Evolutionary conservation across 1,139 yeast species (phyloP), one percentile per base, ranked within the genome.

Genomic region (Protomyces gravidus): DNA sequence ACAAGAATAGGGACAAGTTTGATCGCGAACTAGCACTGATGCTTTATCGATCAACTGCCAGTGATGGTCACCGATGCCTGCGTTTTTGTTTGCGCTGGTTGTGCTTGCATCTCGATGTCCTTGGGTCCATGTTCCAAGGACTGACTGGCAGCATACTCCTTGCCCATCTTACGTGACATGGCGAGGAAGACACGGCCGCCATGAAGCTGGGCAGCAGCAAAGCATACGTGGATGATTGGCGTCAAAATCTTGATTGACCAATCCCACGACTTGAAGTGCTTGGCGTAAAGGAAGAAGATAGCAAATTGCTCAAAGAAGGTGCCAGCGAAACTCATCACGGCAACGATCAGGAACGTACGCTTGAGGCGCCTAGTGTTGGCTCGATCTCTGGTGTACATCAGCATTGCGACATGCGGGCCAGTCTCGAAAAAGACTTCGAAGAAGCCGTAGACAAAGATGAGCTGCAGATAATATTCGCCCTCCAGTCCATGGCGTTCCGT

Each of bases 111-210:
- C 19, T 49, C 53, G 13, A 33, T 4, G 9, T 13, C 15, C n/a
- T 36, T 26, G 9, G 27, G 32, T n/a, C 27, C 33, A 15, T 21
- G 19, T 23, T 36, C 40, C 5, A 15, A 9, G 6, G 39, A 23
- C 45, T 25, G n/a, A 11, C 19, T 9, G 23, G 26, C 53, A 27
- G 53, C 53, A 19, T 49, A 33, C 21, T 49, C 53, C 7, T 9
- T n/a, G 21, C 45, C 53, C 53, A 49, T 49, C 53, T 49, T 49
- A 7, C 53, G 28, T 21, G 53, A 49, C 45, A 49, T 21, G 13
- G 53, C 21, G n/a, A 49, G 13, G 53, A 49, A 49, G 33, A 49
- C 21, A 25, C 53, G 53, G 6, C 53, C 53, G 17, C 53, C 45
- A 23, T 49, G 53, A 33, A 49, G 23, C 21, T 49, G 53, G 13